Percentiles rank a stretch among this genome's conserved stretches.
phyloP scores from a whole-genome alignment of 768 basidiomycete species.

The Gloeostereum incarnatum region DNA sequence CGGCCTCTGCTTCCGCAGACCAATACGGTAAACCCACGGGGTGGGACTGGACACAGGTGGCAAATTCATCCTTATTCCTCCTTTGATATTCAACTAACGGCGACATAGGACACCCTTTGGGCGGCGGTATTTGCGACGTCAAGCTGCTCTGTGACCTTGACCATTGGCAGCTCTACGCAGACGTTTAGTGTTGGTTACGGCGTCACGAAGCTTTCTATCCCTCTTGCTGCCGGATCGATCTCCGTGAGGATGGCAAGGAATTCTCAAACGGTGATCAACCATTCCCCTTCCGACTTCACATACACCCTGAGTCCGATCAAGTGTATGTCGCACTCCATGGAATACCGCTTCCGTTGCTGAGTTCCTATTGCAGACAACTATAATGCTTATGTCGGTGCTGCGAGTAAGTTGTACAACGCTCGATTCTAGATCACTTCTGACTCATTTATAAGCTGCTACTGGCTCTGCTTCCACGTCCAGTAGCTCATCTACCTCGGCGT shows the following conservation, averaged over 20 bases:
- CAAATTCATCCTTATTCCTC: constrained; percentile 12
- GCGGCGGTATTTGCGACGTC: constrained; percentile 50
- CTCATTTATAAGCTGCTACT: no score
- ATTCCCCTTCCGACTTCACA: constrained; percentile 35
- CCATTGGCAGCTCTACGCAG: constrained; percentile 26
- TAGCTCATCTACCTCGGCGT: no score
- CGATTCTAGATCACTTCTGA: no score
- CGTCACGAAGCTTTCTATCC: constrained; percentile 51
- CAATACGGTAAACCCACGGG: constrained; percentile 35
- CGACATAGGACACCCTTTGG: constrained; percentile 49
- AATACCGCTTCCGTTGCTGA: constrained; percentile 11
- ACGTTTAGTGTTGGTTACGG: constrained; percentile 32
- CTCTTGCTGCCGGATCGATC: constrained; percentile 44
- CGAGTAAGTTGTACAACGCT: constrained; percentile 27
- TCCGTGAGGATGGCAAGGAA: constrained; percentile 43
- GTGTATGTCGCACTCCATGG: constrained; percentile 19
- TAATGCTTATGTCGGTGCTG: constrained; percentile 50
- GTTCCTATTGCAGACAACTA: constrained; percentile 40
- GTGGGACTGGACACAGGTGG: constrained; percentile 42
- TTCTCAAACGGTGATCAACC: constrained; percentile 39
- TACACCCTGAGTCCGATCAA: constrained; percentile 22
- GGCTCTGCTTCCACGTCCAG: no score
- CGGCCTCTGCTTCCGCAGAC: constrained; percentile 34
- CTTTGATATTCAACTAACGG: neutral
- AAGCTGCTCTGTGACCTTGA: constrained; percentile 41